These are phyloP conservation scores for Skeletonema potamos DNA, from an alignment of 108 stramenopile species.

Conservation along the genomic window DNA sequence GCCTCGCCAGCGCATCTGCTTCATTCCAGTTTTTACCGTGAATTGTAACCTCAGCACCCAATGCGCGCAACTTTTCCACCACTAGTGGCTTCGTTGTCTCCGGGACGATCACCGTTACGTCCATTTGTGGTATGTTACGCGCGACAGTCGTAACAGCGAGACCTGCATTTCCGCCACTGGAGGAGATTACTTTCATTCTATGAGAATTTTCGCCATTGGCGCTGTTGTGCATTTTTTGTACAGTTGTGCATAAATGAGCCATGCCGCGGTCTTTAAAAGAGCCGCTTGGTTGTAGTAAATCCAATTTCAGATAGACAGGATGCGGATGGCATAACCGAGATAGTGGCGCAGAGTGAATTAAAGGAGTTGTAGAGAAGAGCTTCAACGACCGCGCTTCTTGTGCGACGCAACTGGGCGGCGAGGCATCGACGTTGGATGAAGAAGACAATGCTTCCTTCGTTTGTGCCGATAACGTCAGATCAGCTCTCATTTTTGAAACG, in stretches of 20 bases:
- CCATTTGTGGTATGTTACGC: conserved; percentile 50
- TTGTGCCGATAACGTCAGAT: neutral
- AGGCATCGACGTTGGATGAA: neutral
- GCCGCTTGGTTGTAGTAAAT: conserved; percentile 68
- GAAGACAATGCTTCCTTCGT: neutral
- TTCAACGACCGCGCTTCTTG: conserved; percentile 38
- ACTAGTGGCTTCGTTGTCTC: conserved; percentile 85
- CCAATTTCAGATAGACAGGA: conserved; percentile 78
- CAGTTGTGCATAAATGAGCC: conserved; percentile 68
- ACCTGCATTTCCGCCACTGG: conserved; percentile 80
- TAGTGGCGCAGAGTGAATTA: conserved; percentile 60
- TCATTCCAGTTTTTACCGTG: conserved; percentile 89
- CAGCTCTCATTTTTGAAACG: neutral
- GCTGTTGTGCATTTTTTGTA: conserved; percentile 29
- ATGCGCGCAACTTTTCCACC: conserved; percentile 64
- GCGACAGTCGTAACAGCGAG: conserved; percentile 82
- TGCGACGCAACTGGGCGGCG: conserved; percentile 23
- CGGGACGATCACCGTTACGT: conserved; percentile 80
- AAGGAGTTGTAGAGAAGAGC: conserved; percentile 55
- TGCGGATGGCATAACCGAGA: conserved; percentile 46
- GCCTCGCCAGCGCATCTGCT: conserved; percentile 73
- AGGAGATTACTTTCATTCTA: conserved; percentile 52
- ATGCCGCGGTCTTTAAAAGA: conserved; percentile 85
- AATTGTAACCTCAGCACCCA: conserved; percentile 86
- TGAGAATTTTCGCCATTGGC: neutral